Evolutionary conservation across 805 yeast species (phyloP).

Genomic region (Torulaspora franciscae): DNA sequence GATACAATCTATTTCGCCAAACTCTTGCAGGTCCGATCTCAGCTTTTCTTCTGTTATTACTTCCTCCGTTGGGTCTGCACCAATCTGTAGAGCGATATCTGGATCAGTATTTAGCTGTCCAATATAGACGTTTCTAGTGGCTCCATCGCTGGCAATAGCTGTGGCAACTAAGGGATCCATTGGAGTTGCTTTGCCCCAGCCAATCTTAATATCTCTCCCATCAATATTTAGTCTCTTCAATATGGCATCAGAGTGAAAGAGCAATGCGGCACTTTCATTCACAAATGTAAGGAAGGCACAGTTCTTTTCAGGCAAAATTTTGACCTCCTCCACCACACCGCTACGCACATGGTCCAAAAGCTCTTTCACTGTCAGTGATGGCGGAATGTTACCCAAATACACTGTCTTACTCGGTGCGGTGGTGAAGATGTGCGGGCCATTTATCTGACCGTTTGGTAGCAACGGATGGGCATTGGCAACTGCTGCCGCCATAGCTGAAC

Average conservation of each 20-base stretch:
- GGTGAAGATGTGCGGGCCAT: slow-evolving; percentile 33
- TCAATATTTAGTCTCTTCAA: slow-evolving; percentile 74
- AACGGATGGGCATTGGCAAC: slow-evolving; percentile 25
- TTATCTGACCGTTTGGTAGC: slow-evolving; percentile 19
- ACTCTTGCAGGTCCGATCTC: slow-evolving; percentile 58
- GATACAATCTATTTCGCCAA: slow-evolving; percentile 81
- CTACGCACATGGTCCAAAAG: slow-evolving; percentile 85
- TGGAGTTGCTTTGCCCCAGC: slow-evolving; percentile 86
- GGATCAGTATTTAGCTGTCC: slow-evolving; percentile 66
- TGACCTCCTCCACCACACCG: slow-evolving; percentile 78
- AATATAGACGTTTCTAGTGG: slow-evolving; percentile 88
- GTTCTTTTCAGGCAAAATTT: slow-evolving; percentile 73
- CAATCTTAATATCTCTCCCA: slow-evolving; percentile 77
- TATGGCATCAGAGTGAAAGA: slow-evolving; percentile 91
- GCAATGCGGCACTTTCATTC: slow-evolving; percentile 80
- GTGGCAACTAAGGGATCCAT: slow-evolving; percentile 69
- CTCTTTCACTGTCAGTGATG: slow-evolving; percentile 73
- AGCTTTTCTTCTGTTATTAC: slow-evolving; percentile 56
- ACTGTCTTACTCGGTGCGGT: slow-evolving; percentile 78
- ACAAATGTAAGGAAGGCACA: slow-evolving; percentile 89
- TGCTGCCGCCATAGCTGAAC: slow-evolving; percentile 23
- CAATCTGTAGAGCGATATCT: slow-evolving; percentile 13
- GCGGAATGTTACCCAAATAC: slow-evolving; percentile 82
- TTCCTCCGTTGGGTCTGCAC: slow-evolving; percentile 17
- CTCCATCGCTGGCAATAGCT: slow-evolving; percentile 78